phyloP scores from a whole-genome alignment of 306 rosid genomes.

The Coriaria nepalensis region DNA sequence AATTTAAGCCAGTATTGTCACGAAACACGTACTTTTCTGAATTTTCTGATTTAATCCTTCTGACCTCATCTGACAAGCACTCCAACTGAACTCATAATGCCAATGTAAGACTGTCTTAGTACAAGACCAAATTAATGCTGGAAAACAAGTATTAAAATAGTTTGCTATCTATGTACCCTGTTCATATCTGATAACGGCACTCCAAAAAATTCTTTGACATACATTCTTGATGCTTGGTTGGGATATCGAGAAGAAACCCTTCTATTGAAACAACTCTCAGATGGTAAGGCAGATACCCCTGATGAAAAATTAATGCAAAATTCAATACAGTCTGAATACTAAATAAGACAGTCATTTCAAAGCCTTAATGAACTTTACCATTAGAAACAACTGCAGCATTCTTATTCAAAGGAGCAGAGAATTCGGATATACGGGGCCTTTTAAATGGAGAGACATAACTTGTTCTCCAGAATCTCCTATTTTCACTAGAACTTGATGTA shows the following conservation, averaged over 20 bases:
- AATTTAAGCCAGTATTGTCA: slow-evolving; percentile 32
- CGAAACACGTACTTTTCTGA: slow-evolving; percentile 45
- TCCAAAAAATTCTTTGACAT: slow-evolving; percentile 45
- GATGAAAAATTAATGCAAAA: slow-evolving; percentile 21
- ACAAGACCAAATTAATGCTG: too few relatives aligned
- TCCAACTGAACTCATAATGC: slow-evolving; percentile 33
- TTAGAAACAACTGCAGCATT: slow-evolving; percentile 21
- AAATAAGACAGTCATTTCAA: too few relatives aligned
- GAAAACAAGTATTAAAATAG: slow-evolving; percentile 1
- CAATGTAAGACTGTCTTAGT: slow-evolving; percentile 19
- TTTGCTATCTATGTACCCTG: slow-evolving; percentile 27
- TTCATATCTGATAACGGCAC: slow-evolving; percentile 24
- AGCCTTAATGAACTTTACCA: slow-evolving; percentile 45
- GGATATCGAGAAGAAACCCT: slow-evolving; percentile 61
- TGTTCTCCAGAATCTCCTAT: slow-evolving; percentile 46
- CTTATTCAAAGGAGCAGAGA: slow-evolving; percentile 32
- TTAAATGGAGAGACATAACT: slow-evolving; percentile 57
- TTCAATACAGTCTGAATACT: too few relatives aligned
- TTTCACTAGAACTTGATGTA: slow-evolving; percentile 23
- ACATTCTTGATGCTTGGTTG: slow-evolving; percentile 35
- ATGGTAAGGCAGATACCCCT: slow-evolving; percentile 43
- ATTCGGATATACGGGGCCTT: slow-evolving; percentile 56
- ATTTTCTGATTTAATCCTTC: slow-evolving; percentile 38
- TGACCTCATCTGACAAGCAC: slow-evolving; percentile 22
- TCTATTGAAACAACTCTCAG: slow-evolving; percentile 37